Evolutionary conservation across 805 yeast species (phyloP).

Genomic region (Spathaspora passalidarum): DNA sequence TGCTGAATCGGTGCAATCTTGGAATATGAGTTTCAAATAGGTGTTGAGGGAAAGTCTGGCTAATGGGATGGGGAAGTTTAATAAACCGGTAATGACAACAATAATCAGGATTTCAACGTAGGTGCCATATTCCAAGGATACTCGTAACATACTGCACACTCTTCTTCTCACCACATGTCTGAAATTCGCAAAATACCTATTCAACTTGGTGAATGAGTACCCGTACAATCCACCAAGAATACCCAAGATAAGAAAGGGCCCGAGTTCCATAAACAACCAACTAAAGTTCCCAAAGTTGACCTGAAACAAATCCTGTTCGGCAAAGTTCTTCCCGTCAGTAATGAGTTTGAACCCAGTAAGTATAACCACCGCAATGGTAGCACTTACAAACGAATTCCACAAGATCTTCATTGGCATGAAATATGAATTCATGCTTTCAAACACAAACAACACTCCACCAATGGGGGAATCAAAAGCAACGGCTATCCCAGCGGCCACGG

Average conservation of each 20-base stretch:
- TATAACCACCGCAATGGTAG: conserved; percentile 68
- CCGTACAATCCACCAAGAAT: conserved; percentile 69
- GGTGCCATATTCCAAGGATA: conserved; percentile 18
- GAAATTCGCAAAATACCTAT: conserved; percentile 33
- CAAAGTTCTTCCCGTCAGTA: conserved; percentile 37
- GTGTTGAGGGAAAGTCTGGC: conserved; percentile 55
- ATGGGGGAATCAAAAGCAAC: conserved; percentile 86
- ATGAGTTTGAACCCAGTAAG: conserved; percentile 40
- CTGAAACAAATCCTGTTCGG: conserved; percentile 52
- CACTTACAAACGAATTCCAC: conserved; percentile 83
- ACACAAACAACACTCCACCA: conserved; percentile 79
- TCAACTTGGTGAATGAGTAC: conserved; percentile 46
- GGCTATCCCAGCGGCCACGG: conserved; percentile 80
- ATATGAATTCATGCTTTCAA: conserved; percentile 65
- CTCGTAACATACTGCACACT: conserved; percentile 18
- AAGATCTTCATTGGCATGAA: conserved; percentile 61
- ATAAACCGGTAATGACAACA: conserved; percentile 48
- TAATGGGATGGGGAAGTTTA: conserved; percentile 55
- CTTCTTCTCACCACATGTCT: conserved; percentile 26
- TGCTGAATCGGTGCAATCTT: conserved; percentile 50
- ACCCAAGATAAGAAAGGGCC: conserved; percentile 74
- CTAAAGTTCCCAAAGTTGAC: conserved; percentile 66
- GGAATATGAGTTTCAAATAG: conserved; percentile 58
- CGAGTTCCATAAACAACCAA: conserved; percentile 68
- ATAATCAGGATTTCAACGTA: conserved; percentile 49